phyloP scores from a whole-genome alignment of 306 rosid genomes.

The Coriaria nepalensis region DNA sequence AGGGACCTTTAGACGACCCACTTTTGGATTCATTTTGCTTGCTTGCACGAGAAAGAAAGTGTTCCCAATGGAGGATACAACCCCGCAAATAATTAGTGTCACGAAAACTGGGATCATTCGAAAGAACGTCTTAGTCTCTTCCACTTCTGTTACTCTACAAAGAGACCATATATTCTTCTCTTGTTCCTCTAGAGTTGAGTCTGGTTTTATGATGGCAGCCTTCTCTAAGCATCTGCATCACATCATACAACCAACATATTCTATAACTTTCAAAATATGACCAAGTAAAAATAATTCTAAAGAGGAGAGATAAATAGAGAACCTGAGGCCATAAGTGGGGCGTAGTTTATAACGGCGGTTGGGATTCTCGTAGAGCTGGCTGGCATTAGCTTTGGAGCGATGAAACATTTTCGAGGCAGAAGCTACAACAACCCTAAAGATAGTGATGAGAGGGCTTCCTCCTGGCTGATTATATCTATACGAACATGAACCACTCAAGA shows the following conservation, averaged over 20 bases:
- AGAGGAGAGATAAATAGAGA: not conserved
- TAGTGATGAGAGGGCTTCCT: conserved; percentile 2
- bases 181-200: conserved; percentile 5
- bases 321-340: conserved; percentile 12
- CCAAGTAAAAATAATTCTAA: not conserved
- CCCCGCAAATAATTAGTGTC: conserved; percentile 12
- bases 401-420: conserved; percentile 12
- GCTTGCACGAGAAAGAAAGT: conserved; percentile 20
- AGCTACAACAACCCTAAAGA: conserved; percentile 10
- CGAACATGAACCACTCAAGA: conserved; percentile 1
- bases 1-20: conserved; percentile 18
- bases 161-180: conserved; percentile 15
- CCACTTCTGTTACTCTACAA: conserved; percentile 14
- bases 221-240: conserved; percentile 20
- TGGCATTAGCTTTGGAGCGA: not conserved
- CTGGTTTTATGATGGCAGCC: conserved; percentile 15
- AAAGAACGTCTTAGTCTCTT: conserved; percentile 5
- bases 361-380: not conserved
- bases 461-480: not conserved
- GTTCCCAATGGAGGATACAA: conserved; percentile 20
- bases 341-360: not conserved
- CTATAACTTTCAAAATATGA: not conserved
- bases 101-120: conserved; percentile 14
- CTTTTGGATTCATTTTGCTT: conserved; percentile 13
- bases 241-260: no score